These are phyloP conservation scores for Pythium sp. DNA, from an alignment of 352 stramenopile genomes.

Conservation along the genomic window DNA sequence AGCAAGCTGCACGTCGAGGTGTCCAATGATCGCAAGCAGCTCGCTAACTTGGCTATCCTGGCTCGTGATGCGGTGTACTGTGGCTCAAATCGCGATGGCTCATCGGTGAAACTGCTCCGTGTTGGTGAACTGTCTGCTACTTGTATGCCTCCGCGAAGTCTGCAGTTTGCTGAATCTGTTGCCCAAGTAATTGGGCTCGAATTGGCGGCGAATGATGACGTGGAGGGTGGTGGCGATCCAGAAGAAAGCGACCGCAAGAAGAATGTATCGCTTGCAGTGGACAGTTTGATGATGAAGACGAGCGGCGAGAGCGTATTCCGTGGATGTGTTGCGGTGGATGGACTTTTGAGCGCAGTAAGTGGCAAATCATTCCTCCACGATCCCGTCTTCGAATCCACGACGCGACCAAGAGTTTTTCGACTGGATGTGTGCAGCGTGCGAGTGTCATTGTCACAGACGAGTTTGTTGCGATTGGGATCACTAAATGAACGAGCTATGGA, in stretches of 20 bases:
- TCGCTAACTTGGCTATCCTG: constrained; percentile 4
- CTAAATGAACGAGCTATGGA: constrained; percentile 28
- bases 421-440: constrained; percentile 28
- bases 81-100: constrained; percentile 5
- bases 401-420: constrained; percentile 21
- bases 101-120: background rate
- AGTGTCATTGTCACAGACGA: constrained; percentile 23
- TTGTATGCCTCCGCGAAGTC: background rate
- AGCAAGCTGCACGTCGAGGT: constrained; percentile 30
- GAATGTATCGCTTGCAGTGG: background rate
- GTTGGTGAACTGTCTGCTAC: constrained; percentile 11
- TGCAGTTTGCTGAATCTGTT: constrained; percentile 4
- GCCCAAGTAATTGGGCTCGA: constrained; percentile 13
- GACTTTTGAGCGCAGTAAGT: background rate
- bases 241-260: background rate
- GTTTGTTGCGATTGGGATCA: constrained; percentile 20
- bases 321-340: constrained; percentile 3
- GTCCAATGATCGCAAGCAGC: constrained; percentile 2
- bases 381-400: background rate
- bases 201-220: background rate
- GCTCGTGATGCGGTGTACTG: constrained; percentile 12
- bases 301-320: constrained; percentile 8
- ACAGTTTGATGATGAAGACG: background rate
- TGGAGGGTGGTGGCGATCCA: background rate
- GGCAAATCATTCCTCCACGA: background rate